A percentile compares a stretch with the other conserved stretches of the same genome.
Evolutionary conservation across 176 grass and related monocot species (phyloP).

Genomic region (Ampelocalamus luodianensis): DNA sequence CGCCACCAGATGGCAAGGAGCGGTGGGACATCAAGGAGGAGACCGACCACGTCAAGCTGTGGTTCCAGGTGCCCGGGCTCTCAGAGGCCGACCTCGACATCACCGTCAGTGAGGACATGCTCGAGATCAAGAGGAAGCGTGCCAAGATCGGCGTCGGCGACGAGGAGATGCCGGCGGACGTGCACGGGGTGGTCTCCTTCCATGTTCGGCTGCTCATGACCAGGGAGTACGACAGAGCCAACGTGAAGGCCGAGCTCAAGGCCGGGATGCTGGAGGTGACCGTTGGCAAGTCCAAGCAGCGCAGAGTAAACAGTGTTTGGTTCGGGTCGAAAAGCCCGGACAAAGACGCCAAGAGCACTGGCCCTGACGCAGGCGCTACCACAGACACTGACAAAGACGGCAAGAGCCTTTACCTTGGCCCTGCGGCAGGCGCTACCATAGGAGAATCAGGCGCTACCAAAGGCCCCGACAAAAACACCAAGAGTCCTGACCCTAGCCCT

Average conservation of each 20-base stretch:
- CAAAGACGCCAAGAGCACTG: neutral
- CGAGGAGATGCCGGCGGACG: too few relatives aligned
- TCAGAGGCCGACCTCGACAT: slow-evolving; percentile 32
- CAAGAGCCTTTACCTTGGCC: too few relatives aligned
- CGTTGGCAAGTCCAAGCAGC: neutral
- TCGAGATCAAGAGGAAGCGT: slow-evolving; percentile 39
- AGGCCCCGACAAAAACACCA: too few relatives aligned
- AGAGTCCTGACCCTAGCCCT: too few relatives aligned
- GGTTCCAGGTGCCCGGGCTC: slow-evolving; percentile 45
- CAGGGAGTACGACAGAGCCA: neutral
- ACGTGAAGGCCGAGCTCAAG: slow-evolving; percentile 30
- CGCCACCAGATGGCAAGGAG: slow-evolving; percentile 34
- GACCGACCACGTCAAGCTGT: neutral
- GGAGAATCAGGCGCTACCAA: too few relatives aligned
- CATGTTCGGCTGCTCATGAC: slow-evolving; percentile 40
- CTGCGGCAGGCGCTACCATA: too few relatives aligned
- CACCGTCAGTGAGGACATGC: neutral
- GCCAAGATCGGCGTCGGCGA: neutral
- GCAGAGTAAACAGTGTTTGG: neutral
- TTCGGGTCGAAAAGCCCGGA: neutral
- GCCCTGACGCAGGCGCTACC: too few relatives aligned
- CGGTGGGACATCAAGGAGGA: slow-evolving; percentile 46
- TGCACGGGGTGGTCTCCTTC: slow-evolving; percentile 40
- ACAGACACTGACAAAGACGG: too few relatives aligned
- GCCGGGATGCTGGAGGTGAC: slow-evolving; percentile 47